Percentiles rank a stretch among this genome's conserved stretches.
Conservation (phyloP, 164 flowering plant species). For the Hamamelis virginiana region DNA sequence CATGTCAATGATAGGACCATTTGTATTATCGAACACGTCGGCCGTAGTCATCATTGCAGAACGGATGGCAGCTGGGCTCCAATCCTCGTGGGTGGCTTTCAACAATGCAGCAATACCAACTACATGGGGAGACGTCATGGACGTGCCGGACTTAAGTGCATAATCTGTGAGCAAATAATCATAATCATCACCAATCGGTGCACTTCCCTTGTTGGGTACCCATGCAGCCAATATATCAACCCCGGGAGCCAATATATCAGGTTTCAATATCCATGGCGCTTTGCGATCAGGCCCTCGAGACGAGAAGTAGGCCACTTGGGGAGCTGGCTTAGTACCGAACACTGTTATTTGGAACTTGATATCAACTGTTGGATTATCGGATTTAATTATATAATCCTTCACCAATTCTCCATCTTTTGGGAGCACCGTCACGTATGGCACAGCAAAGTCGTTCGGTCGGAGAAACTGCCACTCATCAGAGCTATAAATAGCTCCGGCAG, state of each 20-base stretch:
- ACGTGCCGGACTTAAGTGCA: constrained; percentile 33
- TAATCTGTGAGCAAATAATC: constrained; percentile 28
- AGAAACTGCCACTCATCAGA: constrained; percentile 9
- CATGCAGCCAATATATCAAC: constrained; percentile 35
- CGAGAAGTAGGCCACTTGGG: constrained; percentile 37
- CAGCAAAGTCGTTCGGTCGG: constrained; percentile 11
- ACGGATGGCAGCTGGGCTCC: constrained; percentile 39
- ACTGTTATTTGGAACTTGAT: constrained; percentile 27
- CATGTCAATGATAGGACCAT: constrained; percentile 18
- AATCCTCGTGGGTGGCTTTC: constrained; percentile 31
- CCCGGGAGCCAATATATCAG: constrained; percentile 41
- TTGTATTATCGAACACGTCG: constrained; percentile 16
- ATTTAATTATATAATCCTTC: constrained; percentile 12
- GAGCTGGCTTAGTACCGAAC: constrained; percentile 32
- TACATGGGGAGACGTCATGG: constrained; percentile 38
- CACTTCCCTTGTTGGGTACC: constrained; percentile 18
- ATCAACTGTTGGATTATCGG: constrained; percentile 16
- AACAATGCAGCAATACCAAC: constrained; percentile 38
- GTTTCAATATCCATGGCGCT: constrained; percentile 34
- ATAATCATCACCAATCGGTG: constrained; percentile 12
- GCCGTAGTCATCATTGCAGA: constrained; percentile 54
- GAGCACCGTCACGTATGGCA: constrained; percentile 26
- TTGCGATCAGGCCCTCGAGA: constrained; percentile 28
- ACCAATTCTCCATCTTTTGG: constrained; percentile 19
- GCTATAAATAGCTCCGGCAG: constrained; percentile 27